These are phyloP conservation scores for Albugo candida DNA, from an alignment of 352 stramenopile genomes.

Conservation along the genomic window DNA sequence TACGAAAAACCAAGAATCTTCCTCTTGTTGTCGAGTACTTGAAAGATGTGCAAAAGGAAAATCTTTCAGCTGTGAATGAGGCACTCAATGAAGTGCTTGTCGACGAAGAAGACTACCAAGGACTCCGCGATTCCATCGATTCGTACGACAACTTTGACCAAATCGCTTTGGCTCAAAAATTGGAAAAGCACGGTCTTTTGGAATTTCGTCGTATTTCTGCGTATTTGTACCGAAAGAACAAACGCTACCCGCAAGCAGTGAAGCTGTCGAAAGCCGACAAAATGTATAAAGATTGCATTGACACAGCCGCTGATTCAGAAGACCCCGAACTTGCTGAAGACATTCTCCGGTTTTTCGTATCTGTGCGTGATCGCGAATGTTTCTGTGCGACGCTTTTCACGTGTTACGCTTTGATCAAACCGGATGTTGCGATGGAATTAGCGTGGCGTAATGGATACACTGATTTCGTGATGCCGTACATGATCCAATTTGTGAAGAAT, in stretches of 20 bases:
- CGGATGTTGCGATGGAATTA: conserved; percentile 97
- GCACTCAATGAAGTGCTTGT: conserved; percentile 93
- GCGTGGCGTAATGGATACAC: conserved; percentile 98
- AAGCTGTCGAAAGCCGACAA: conserved; percentile 98
- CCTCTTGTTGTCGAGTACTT: conserved; percentile 95
- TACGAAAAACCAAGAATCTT: conserved; percentile 94
- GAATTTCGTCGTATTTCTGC: conserved; percentile 99
- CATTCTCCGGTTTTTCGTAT: conserved; percentile 98
- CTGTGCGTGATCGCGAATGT: conserved; percentile 97
- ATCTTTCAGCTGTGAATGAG: conserved; percentile 97
- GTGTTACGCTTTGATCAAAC: conserved; percentile 96
- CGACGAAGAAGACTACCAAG: conserved; percentile 97
- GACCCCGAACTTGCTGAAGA: conserved; percentile 93
- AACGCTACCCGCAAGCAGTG: conserved; percentile 95
- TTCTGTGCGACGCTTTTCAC: conserved; percentile 98
- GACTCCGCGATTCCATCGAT: conserved; percentile 94
- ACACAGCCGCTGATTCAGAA: conserved; percentile 93
- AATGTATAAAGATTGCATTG: conserved; percentile 99
- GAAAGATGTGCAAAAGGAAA: conserved; percentile 97
- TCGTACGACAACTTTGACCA: conserved; percentile 99
- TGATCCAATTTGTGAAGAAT: conserved; percentile 98
- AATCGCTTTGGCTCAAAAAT: conserved; percentile 94
- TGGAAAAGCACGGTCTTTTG: conserved; percentile 98
- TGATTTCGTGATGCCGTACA: conserved; percentile 99
- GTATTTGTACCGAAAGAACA: conserved; percentile 99